Percentiles rank a stretch among this genome's conserved stretches.
phyloP scores from a whole-genome alignment of 805 yeast genomes.

The Candida maris region DNA sequence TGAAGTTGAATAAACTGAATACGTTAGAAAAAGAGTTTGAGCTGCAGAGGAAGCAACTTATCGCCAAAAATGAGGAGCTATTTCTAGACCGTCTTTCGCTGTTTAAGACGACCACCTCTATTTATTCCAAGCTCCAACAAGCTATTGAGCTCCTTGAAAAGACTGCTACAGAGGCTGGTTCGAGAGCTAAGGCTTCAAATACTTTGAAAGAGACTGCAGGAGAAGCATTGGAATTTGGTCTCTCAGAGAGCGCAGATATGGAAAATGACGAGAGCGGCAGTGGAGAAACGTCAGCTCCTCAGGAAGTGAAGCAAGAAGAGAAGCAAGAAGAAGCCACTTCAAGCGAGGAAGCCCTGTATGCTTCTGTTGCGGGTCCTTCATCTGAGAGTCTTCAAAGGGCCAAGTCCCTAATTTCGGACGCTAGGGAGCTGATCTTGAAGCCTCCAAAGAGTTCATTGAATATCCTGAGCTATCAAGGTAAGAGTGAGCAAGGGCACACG shows the following conservation, averaged over 20 bases:
- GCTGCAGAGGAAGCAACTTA: slow-evolving; percentile 55
- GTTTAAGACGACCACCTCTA: slow-evolving; percentile 51
- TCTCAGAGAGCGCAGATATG: not conserved
- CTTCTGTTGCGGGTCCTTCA: slow-evolving; percentile 6
- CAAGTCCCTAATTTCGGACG: slow-evolving; percentile 25
- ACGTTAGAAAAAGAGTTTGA: slow-evolving; percentile 65
- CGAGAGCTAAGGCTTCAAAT: not conserved
- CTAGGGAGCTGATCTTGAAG: slow-evolving; percentile 25
- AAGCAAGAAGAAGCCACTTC: not conserved
- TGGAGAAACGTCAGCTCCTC: not conserved
- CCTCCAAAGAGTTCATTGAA: slow-evolving; percentile 33
- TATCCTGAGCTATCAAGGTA: slow-evolving; percentile 26
- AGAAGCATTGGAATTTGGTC: not conserved
- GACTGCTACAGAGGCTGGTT: slow-evolving; percentile 1
- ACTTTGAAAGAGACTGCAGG: slow-evolving; percentile 6
- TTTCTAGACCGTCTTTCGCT: slow-evolving; percentile 65
- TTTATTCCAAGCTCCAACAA: slow-evolving; percentile 45
- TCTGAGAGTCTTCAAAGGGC: slow-evolving; percentile 16
- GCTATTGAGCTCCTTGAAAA: slow-evolving; percentile 28
- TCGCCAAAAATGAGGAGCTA: slow-evolving; percentile 62
- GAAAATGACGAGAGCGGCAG: not conserved
- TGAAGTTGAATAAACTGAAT: slow-evolving; percentile 56
- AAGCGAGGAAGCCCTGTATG: slow-evolving; percentile 6
- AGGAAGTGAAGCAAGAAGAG: not conserved
- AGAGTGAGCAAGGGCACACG: slow-evolving; percentile 18